A percentile compares a stretch with the other conserved stretches of the same genome.
These are phyloP conservation scores for Lichtheimia ornata DNA, from an alignment of 371 early-diverging fungal species.

Conservation along the genomic window DNA sequence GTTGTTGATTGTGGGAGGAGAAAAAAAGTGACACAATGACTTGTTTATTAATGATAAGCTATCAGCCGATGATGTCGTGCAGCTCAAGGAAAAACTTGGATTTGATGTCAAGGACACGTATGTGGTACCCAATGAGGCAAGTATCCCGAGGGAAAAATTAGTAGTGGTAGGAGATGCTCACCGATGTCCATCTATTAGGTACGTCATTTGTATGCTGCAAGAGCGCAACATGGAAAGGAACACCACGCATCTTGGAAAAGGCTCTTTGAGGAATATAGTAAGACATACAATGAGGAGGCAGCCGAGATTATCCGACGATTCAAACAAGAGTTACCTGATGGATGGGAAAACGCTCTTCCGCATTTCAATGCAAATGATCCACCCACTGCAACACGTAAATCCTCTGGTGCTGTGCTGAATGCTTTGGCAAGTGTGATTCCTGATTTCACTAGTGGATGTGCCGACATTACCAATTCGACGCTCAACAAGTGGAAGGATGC, in stretches of 20 bases:
- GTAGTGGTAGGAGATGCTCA: neutral
- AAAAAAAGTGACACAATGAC: neutral
- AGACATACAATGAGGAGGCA: constrained; percentile 59
- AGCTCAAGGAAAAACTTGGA: constrained; percentile 80
- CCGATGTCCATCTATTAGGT: constrained; percentile 27
- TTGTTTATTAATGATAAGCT: neutral
- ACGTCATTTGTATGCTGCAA: constrained; percentile 60
- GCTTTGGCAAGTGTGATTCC: constrained; percentile 72
- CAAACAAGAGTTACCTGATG: constrained; percentile 66
- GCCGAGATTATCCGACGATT: constrained; percentile 78
- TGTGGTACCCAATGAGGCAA: constrained; percentile 48
- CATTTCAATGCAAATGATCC: constrained; percentile 71
- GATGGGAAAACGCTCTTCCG: constrained; percentile 71
- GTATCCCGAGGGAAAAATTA: neutral
- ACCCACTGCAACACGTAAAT: constrained; percentile 81
- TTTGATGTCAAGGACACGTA: constrained; percentile 75
- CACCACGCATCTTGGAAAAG: constrained; percentile 71
- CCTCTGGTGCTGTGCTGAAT: constrained; percentile 77
- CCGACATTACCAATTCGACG: constrained; percentile 94
- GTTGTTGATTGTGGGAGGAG: neutral
- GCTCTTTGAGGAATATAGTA: constrained; percentile 59
- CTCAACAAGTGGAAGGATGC: constrained; percentile 87
- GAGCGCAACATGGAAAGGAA: constrained; percentile 56
- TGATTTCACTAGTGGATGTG: constrained; percentile 92
- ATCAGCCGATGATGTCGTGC: constrained; percentile 76